These are phyloP conservation scores for Candida ponderosae DNA, from an alignment of 805 yeast genomes.

Conservation along the genomic window DNA sequence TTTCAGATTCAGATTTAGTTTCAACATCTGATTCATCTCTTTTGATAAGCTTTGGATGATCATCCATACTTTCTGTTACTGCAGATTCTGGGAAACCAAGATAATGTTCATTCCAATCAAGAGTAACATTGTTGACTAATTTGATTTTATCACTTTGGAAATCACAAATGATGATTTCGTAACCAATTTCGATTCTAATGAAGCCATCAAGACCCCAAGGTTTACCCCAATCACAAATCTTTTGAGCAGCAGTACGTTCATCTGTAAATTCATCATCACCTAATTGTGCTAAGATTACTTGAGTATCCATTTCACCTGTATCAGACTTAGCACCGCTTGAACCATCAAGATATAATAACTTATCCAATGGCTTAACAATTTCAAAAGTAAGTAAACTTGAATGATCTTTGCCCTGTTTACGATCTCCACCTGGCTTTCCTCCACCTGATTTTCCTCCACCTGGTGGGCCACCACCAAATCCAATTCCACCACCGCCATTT, in stretches of 20 bases:
- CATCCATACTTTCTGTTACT: slow-evolving; percentile 5
- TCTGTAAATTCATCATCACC: slow-evolving; percentile 21
- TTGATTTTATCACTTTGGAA: slow-evolving; percentile 38
- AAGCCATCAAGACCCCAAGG: slow-evolving; percentile 50
- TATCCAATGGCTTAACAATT: slow-evolving; percentile 38
- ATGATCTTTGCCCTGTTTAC: slow-evolving; percentile 3
- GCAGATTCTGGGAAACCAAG: slow-evolving; percentile 30
- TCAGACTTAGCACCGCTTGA: slow-evolving; percentile 57
- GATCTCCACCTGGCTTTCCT: slow-evolving; percentile 3
- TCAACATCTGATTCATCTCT: slow-evolving; percentile 5
- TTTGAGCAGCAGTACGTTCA: slow-evolving; percentile 40
- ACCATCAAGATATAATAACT: slow-evolving; percentile 50
- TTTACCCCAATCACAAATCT: slow-evolving; percentile 40
- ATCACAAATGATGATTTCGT: slow-evolving; percentile 54
- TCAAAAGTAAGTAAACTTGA: slow-evolving; percentile 36
- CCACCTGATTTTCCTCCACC: not conserved
- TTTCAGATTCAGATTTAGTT: slow-evolving; percentile 13
- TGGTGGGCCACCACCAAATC: not conserved
- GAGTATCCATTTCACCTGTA: slow-evolving; percentile 59
- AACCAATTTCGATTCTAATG: slow-evolving; percentile 52
- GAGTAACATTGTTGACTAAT: slow-evolving; percentile 36
- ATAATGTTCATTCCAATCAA: slow-evolving; percentile 27
- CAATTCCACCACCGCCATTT: not conserved
- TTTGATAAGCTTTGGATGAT: too few relatives aligned
- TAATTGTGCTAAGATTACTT: slow-evolving; percentile 31